A percentile compares a stretch with the other conserved stretches of the same genome.
Conservation (phyloP, 441 rosid genomes). For the Jatropha multifida region DNA sequence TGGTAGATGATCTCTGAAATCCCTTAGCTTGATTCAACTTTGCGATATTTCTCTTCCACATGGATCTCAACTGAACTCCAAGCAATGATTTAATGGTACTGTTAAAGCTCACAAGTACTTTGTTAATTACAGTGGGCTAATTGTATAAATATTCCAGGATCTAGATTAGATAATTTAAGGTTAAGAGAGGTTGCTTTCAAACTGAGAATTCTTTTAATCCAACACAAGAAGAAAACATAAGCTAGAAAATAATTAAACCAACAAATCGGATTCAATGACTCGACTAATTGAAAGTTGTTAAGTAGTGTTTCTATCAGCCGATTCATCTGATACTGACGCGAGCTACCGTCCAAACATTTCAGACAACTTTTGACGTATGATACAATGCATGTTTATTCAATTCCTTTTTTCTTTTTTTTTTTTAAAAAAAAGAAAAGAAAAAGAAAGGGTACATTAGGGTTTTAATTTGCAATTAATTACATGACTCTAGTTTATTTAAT, state of each 20-base stretch:
- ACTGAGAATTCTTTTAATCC: not conserved
- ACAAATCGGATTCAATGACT: constrained; percentile 32
- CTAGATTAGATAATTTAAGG: no score
- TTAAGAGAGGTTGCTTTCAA: constrained; percentile 25
- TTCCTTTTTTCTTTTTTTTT: not conserved
- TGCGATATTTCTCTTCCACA: constrained; percentile 25
- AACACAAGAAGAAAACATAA: constrained; percentile 26
- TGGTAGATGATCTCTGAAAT: constrained; percentile 25
- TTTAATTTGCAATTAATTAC: no score
- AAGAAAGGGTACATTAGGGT: no score
- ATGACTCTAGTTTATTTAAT: no score
- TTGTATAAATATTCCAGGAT: no score
- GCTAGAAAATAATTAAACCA: not conserved
- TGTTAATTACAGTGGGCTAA: no score
- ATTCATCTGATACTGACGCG: constrained; percentile 34
- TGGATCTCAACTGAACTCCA: not conserved
- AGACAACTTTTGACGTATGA: constrained; percentile 14
- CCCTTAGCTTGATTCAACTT: constrained; percentile 32
- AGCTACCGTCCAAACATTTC: not conserved
- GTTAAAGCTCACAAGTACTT: no score
- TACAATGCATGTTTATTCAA: not conserved
- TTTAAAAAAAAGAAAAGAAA: no score
- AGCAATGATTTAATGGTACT: no score
- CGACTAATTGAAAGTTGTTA: constrained; percentile 22
- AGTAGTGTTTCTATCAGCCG: constrained; percentile 22